These are phyloP conservation scores for Mortierella polycephala DNA, from an alignment of 371 early-diverging fungal species.

Conservation along the genomic window DNA sequence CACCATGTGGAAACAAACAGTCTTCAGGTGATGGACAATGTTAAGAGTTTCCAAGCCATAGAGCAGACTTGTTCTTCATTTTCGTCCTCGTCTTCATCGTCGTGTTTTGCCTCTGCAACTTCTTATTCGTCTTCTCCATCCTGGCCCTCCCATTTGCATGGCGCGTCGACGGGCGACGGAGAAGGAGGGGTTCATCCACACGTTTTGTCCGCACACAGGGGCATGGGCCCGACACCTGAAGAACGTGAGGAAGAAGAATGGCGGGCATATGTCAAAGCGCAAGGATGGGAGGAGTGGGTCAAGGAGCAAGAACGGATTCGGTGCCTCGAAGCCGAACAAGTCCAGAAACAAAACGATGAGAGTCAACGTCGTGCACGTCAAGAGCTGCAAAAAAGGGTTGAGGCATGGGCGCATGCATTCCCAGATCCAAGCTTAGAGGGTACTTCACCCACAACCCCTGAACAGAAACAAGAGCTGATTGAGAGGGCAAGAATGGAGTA, in stretches of 20 bases:
- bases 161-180: no score
- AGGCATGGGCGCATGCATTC: background rate
- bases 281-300: conserved; percentile 64
- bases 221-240: conserved; percentile 63
- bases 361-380: conserved; percentile 10
- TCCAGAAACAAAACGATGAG: conserved; percentile 25
- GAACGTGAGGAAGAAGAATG: conserved; percentile 87
- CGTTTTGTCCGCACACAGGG: conserved; percentile 17
- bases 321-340: conserved; percentile 7
- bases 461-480: conserved; percentile 16
- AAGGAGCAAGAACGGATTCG: conserved; percentile 20
- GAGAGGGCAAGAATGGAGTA: conserved; percentile 15
- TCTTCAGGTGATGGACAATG: no score
- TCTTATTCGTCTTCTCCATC: no score
- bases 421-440: background rate
- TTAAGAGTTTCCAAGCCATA: no score
- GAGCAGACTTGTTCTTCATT: no score
- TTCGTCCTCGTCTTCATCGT: no score
- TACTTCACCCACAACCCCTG: conserved; percentile 11
- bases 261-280: conserved; percentile 64
- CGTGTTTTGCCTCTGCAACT: no score
- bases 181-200: no score
- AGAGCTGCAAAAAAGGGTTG: conserved; percentile 12
- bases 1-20: no score
- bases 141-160: no score